Evolutionary conservation across 2,329 filamentous ascomycete species (phyloP), one percentile per base, ranked within the genome.

Genomic region (Aspergillus intermedius): DNA sequence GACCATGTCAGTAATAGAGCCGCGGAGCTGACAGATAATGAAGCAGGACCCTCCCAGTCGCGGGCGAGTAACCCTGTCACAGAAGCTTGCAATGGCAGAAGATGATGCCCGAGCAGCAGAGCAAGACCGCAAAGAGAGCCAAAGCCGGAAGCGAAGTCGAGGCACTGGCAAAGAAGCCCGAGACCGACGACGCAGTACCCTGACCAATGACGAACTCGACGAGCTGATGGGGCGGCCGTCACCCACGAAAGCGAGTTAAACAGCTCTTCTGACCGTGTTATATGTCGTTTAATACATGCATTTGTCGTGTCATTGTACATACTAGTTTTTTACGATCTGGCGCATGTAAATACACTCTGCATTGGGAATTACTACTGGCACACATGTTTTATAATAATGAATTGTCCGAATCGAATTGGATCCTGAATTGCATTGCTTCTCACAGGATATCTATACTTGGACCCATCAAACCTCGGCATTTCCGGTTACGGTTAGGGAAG

Each of bases 131-230:
- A 64, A 64, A 50, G 64, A 65, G 48, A 55, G 55, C 28, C 65
- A 69, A 46, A 62, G 60, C 48, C 63, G 65, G 40, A 71, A 70
- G 50, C 56, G 66, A 54, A 66, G 54, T 52, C 66, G 59, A 44
- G 59, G 54, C 10, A 60, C 58, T 35, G 59, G 51, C 45, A 58
- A 54, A 46, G 57, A 61, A 45, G 60, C 60, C 42, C 58, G 59
- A 19, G 63, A 60, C 30, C 61, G 65, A 41, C 63, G 72, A 50
- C 63, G 72, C 42, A 75, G 72, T 48, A 74, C 72, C 23, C 59
- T 75, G 21, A 73, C 68, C n/a, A 68, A 60, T 39, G 68, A 72
- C 44, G 72, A 75, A 53, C 58, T 74, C 41, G 72, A 69, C 15
- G 66, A 68, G 49, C 55, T 72, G 47, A 62, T 72, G 62, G 63